Percentiles rank a stretch among this genome's conserved stretches.
Conservation (phyloP, 176 grass and related monocot species). For the Carex cristatella region DNA sequence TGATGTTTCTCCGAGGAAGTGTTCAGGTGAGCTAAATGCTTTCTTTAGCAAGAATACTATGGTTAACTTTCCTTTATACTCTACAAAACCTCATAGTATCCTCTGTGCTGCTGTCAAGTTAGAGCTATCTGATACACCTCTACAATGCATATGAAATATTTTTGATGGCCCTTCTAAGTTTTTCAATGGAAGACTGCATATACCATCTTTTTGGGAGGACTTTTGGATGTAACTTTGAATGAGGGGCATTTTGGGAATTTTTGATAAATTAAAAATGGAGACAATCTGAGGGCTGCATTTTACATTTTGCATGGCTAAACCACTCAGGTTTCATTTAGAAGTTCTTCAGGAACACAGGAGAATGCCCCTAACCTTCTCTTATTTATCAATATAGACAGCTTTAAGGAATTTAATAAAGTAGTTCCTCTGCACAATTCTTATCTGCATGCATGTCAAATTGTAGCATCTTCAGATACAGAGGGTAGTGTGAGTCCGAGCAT, state of each 20-base stretch:
- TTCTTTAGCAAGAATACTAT: not conserved
- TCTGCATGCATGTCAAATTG: not conserved
- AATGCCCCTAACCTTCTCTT: not conserved
- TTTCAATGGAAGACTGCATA: not conserved
- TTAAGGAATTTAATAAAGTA: not conserved
- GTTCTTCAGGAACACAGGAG: not conserved
- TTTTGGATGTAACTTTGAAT: not conserved
- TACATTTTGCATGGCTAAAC: not conserved
- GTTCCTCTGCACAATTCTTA: not conserved
- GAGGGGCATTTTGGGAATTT: not conserved
- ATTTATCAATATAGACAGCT: not conserved
- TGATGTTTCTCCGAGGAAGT: not conserved
- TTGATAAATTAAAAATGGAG: not conserved
- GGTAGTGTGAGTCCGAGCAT: conserved; percentile 1
- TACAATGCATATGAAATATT: not conserved
- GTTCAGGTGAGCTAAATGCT: conserved; percentile 11
- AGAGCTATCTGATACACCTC: not conserved
- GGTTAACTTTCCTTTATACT: not conserved
- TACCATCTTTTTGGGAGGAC: not conserved
- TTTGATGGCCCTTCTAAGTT: not conserved
- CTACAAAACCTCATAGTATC: not conserved
- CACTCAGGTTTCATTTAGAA: not conserved
- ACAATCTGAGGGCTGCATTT: not conserved
- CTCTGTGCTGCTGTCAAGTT: not conserved
- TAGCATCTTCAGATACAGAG: conserved; percentile 23